Evolutionary conservation across 2,329 filamentous ascomycete genomes (phyloP).

Genomic region (Claviceps purpurea): DNA sequence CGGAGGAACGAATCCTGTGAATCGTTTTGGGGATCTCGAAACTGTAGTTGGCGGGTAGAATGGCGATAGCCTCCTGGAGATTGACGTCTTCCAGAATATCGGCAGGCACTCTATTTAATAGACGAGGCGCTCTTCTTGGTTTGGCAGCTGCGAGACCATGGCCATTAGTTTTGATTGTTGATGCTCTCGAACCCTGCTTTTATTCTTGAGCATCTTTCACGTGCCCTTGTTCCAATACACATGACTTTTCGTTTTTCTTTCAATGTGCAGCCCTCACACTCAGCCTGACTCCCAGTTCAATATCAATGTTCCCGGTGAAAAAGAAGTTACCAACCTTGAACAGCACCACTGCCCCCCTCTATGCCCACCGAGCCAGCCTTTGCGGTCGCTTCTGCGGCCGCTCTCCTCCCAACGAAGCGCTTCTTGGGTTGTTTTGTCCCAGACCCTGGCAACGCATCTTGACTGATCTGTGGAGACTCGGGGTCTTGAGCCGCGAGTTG

Average conservation of each 20-base stretch:
- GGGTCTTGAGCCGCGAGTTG: constrained; percentile 19
- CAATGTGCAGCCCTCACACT: neutral
- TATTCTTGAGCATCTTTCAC: too few relatives aligned
- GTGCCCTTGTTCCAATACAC: neutral
- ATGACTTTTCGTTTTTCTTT: neutral
- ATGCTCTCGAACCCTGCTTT: too few relatives aligned
- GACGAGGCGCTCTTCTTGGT: constrained; percentile 58
- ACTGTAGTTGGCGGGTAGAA: constrained; percentile 91
- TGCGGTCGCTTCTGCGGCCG: constrained; percentile 49
- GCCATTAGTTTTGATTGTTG: neutral
- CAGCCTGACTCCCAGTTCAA: neutral
- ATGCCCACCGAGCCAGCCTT: constrained; percentile 22
- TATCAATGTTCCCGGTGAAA: neutral
- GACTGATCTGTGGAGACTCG: constrained; percentile 8
- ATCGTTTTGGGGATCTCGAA: constrained; percentile 99
- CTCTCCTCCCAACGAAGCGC: constrained; percentile 75
- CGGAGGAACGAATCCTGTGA: constrained; percentile 72
- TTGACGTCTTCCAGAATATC: constrained; percentile 76
- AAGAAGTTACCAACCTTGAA: constrained; percentile 36
- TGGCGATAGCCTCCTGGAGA: constrained; percentile 73
- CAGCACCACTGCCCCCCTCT: constrained; percentile 17
- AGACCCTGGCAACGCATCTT: constrained; percentile 4
- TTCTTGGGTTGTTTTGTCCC: constrained; percentile 65
- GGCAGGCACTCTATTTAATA: constrained; percentile 81
- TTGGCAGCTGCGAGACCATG: constrained; percentile 43